A percentile compares a stretch with the other conserved stretches of the same genome.
Evolutionary conservation across 257 asterid genomes (phyloP).

Genomic region (Capsicum pubescens): DNA sequence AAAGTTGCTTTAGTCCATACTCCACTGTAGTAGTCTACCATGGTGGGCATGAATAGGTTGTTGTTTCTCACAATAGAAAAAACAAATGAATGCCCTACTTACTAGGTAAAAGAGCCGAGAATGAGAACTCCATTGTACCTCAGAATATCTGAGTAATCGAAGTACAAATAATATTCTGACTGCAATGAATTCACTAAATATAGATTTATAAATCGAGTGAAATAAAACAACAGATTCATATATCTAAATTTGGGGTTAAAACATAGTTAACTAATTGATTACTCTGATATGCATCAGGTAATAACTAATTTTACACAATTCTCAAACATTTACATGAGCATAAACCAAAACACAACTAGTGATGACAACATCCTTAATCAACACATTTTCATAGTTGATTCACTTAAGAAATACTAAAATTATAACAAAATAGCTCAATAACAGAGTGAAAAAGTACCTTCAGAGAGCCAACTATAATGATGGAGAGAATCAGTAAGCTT

Average conservation of each 20-base stretch:
- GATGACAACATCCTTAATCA: neutral
- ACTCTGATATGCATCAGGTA: neutral
- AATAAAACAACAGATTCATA: neutral
- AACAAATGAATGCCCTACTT: constrained; percentile 37
- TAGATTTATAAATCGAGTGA: neutral
- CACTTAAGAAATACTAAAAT: neutral
- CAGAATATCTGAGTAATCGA: neutral
- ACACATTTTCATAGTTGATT: neutral
- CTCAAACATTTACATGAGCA: neutral
- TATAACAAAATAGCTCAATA: neutral
- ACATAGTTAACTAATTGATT: neutral
- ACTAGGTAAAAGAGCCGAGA: constrained; percentile 76
- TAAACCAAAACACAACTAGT: neutral
- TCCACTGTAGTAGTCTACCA: neutral
- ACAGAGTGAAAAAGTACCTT: constrained; percentile 56
- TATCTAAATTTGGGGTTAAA: neutral
- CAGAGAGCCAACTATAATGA: constrained; percentile 82
- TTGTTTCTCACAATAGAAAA: neutral
- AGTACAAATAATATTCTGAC: neutral
- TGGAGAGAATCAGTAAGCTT: constrained; percentile 80
- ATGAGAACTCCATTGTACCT: neutral
- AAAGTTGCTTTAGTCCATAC: neutral
- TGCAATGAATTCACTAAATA: neutral
- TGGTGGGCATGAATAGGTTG: neutral
- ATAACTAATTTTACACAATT: neutral